These are phyloP conservation scores for Aspergillus cavernicola DNA, from an alignment of 495 filamentous ascomycete genomes.

Conservation along the genomic window DNA sequence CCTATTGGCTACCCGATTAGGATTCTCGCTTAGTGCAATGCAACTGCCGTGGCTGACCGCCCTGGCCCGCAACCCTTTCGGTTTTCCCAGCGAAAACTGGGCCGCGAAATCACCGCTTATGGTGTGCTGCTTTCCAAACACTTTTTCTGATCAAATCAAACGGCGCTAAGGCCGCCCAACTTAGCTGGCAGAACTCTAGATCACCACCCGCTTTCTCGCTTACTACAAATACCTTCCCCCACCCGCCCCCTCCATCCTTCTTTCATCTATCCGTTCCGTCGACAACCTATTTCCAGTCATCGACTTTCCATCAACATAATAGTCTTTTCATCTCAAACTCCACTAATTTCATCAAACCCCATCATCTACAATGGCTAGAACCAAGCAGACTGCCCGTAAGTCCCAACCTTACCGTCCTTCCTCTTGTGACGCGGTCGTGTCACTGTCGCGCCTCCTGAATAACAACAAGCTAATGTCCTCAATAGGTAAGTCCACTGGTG, in stretches of 20 bases:
- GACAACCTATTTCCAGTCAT: constrained; percentile 29
- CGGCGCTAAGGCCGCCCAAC: constrained; percentile 24
- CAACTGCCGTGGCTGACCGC: constrained; percentile 15
- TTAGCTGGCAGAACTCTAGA: constrained; percentile 30
- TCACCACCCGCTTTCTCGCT: constrained; percentile 37
- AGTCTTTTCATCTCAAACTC: constrained; percentile 45
- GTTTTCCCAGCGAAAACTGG: constrained; percentile 29
- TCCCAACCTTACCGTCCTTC: constrained; percentile 27
- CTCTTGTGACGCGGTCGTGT: constrained; percentile 16
- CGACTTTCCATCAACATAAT: constrained; percentile 41
- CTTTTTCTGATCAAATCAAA: constrained; percentile 33
- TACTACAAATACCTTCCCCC: constrained; percentile 51
- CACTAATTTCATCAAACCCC: constrained; percentile 45
- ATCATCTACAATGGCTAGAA: constrained; percentile 82
- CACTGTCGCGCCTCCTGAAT: constrained; percentile 26
- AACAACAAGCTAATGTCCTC: constrained; percentile 33
- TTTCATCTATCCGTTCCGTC: constrained; percentile 36
- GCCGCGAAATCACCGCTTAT: constrained; percentile 35
- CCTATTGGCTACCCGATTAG: constrained; percentile 34
- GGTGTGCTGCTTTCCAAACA: constrained; percentile 34
- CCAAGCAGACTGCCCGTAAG: constrained; percentile 99
- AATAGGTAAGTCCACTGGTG: constrained; percentile 91
- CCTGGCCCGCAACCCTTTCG: constrained; percentile 19
- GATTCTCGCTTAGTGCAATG: constrained; percentile 38
- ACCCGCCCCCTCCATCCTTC: constrained; percentile 48